These are phyloP conservation scores for Parmelia sp. DNA, from an alignment of 495 filamentous ascomycete genomes.

Conservation along the genomic window DNA sequence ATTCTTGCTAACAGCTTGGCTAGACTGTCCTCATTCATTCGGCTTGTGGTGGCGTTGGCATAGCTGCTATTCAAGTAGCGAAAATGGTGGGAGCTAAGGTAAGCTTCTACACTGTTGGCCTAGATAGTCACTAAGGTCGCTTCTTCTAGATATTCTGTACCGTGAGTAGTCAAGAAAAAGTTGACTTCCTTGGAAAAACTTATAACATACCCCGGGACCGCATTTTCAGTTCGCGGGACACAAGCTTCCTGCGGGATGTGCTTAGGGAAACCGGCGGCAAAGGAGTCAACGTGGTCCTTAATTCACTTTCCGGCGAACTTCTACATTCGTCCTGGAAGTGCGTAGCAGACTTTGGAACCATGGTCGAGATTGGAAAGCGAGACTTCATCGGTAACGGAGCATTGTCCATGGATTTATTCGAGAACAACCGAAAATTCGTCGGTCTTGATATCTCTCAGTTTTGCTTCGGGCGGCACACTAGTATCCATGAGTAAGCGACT, in stretches of 20 bases:
- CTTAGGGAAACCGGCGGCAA: constrained; percentile 40
- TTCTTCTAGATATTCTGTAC: constrained; percentile 36
- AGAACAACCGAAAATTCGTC: background rate
- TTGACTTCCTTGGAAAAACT: constrained; percentile 29
- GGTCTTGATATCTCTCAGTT: constrained; percentile 13
- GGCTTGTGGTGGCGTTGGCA: constrained; percentile 34
- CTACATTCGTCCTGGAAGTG: constrained; percentile 47
- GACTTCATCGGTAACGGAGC: constrained; percentile 22
- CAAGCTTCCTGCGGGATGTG: constrained; percentile 39
- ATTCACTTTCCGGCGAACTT: constrained; percentile 47
- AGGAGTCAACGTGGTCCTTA: constrained; percentile 50
- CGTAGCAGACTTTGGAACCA: constrained; percentile 48
- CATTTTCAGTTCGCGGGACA: constrained; percentile 47
- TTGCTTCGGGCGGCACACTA: background rate
- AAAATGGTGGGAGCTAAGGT: constrained; percentile 25
- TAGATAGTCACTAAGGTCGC: background rate
- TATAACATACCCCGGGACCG: constrained; percentile 35
- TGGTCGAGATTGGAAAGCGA: constrained; percentile 51
- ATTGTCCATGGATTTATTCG: constrained; percentile 37
- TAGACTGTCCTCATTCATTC: constrained; percentile 39
- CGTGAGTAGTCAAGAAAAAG: constrained; percentile 39
- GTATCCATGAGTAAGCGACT: background rate
- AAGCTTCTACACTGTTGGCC: background rate
- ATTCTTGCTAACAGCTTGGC: too few relatives aligned
- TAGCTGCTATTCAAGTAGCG: constrained; percentile 19